Base-by-base conservation (phyloP, 208 protist genomes). In the Acanthamoeba sp. region DNA sequence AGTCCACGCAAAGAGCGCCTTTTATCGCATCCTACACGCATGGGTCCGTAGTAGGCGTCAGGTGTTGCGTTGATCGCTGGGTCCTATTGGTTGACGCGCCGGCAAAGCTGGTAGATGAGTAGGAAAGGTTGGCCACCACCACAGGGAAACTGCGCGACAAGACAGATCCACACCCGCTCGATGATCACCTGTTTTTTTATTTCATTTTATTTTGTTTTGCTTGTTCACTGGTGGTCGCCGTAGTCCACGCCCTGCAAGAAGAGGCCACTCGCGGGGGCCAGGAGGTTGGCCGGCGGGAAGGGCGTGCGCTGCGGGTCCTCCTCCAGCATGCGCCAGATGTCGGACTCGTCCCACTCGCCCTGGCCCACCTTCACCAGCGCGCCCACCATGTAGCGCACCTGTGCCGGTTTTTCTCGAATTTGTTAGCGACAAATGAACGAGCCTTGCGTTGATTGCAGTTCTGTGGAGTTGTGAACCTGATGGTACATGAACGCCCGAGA, bases 311-410 rank as follows among this genome's bases (percentile, higher is more conserved):
- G 12, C 27, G 50, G 36, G 16, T 91, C 84, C 34, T 38, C 84
- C 29, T 91, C 84, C 16, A 91, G n/a, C 84, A 91, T 34, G 10
- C 55, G 55, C 36, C 84, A 29, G 9, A 91, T 69, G 55, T 91
- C 57, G 32, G 66, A 45, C 55, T 91, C 84, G 10, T 12, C 20
- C 36, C 29, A 52, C 32, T 91, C 36, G 84, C 84, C 84, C 34
- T 71, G 42, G 22, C 84, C 84, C 32, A 71, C 84, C 84, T 71
- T 91, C 32, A 91, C 84, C n/a, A 91, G 48, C 29, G 84, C 84
- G 27, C 84, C 84, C 50, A 91, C 84, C 84, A 91, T 91, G 57
- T 91, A 91, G 12, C 84, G 48, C 84, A 85, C 76, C 76, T 85
- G 76, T 34, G 27, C 20, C 4, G 24, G 14, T 38, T 71, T 2